A percentile compares a stretch with the other conserved stretches of the same genome.
Conservation (phyloP, 2,329 filamentous ascomycete species). For the Fusarium armeniacum region DNA sequence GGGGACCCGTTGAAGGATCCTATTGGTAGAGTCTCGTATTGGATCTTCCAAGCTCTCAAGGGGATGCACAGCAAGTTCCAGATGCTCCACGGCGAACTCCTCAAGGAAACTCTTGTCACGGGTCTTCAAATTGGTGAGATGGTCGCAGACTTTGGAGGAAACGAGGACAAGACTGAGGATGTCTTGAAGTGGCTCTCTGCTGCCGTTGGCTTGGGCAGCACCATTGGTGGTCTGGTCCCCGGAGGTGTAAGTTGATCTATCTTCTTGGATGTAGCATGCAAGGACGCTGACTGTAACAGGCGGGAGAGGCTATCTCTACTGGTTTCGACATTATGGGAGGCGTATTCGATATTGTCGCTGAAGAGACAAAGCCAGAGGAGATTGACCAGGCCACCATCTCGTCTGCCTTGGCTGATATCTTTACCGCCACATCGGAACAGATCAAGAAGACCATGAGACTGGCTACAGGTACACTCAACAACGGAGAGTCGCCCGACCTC, state of each 20-base stretch:
- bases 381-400: conserved; percentile 18
- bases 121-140: conserved; percentile 14
- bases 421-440: neutral
- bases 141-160: conserved; percentile 8
- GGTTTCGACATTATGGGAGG: neutral
- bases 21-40: conserved; percentile 24
- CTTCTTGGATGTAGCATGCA: rapidly evolving
- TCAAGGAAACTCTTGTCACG: neutral
- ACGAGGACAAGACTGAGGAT: conserved; percentile 4
- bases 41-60: conserved; percentile 33
- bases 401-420: neutral
- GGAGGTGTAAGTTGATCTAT: neutral
- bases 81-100: neutral
- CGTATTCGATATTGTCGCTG: neutral
- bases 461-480: neutral
- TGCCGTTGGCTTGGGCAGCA: conserved; percentile 3
- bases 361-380: conserved; percentile 11
- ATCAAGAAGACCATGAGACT: conserved; percentile 6
- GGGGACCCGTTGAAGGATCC: neutral
- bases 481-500: neutral
- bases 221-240: conserved; percentile 1
- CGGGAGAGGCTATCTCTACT: neutral
- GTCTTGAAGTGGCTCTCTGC: conserved; percentile 22
- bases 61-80: conserved; percentile 22
- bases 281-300: neutral